Evolutionary conservation across 257 asterid genomes (phyloP), one percentile per base, ranked within the genome.

Genomic region (Handroanthus guayacan): DNA sequence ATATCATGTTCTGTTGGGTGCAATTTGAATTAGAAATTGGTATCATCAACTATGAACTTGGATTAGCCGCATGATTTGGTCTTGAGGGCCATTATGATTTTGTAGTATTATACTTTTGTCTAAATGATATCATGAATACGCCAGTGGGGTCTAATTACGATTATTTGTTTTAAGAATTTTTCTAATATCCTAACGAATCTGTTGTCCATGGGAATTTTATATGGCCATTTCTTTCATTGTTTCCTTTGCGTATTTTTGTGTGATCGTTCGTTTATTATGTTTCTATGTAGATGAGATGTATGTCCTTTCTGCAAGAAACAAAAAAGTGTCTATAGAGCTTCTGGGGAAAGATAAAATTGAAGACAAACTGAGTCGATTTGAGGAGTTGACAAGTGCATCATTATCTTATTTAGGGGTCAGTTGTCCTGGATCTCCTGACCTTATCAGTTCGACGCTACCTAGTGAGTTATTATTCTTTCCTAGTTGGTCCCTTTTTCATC

Each of bases 301-400:
- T 81, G 97, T 95, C 84, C 93, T 95, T 62, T 95, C 99, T 64
- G 87, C 98, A 12, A 87, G 88, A 62, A 95, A 93, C 82, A 89
- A 88, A 79, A 89, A 89, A 71, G 97, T 95, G 43, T 81, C 99
- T 5, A 82, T 95, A 50, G 85, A 95, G 90, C 90, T 95, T 16
- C 86, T 95, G 56, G 99, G 99, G 48, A 91, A 86, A 84, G 92
- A 93, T 44, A 79, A 91, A 80, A 82, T 93, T 44, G 96, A 95
- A 83, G 91, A 88, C 88, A 93, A 86, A 81, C 45, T 93, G 75
- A 87, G 97, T 80, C 90, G 87, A 61, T 87, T 93, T 67, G 97
- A 93, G 79, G 97, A 95, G 83, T 78, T 93, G 91, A 91, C 91
- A 20, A 85, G 88, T 74, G 97, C 84, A 55, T 85, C 98, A 8